phyloP scores from a whole-genome alignment of 768 basidiomycete genomes.

The Tricholoma terreum region DNA sequence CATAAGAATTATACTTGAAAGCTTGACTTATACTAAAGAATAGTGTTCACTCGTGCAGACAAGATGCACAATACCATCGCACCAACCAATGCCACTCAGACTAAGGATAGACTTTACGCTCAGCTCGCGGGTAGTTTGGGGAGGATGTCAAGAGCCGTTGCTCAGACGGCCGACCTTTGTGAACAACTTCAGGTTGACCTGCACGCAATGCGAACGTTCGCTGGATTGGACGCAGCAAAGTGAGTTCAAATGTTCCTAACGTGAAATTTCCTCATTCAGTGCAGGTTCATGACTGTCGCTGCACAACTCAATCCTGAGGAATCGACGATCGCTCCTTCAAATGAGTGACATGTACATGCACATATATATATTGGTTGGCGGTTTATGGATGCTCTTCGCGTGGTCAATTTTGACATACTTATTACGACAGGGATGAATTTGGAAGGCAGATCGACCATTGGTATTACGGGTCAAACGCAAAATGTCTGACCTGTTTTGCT shows the following conservation, averaged over 20 bases:
- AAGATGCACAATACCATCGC: constrained; percentile 7
- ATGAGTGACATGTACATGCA: background rate
- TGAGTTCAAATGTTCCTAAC: constrained; percentile 34
- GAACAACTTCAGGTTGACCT: constrained; percentile 74
- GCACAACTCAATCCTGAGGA: constrained; percentile 35
- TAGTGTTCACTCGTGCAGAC: background rate
- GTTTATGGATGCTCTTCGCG: no score
- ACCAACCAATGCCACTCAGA: constrained; percentile 66
- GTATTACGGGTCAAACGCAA: no score
- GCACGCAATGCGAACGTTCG: constrained; percentile 75
- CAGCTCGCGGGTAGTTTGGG: constrained; percentile 70
- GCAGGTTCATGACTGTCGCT: constrained; percentile 43
- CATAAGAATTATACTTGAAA: no score
- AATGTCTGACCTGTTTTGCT: no score
- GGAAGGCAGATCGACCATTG: no score
- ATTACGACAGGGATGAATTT: no score
- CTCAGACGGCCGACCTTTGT: constrained; percentile 73
- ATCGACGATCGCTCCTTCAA: constrained; percentile 12
- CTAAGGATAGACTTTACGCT: constrained; percentile 78
- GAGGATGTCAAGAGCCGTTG: constrained; percentile 63
- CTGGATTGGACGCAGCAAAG: constrained; percentile 81
- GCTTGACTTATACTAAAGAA: no score
- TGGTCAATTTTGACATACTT: no score
- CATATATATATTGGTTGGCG: no score
- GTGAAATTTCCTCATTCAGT: background rate